These are phyloP conservation scores for Arctium lappa DNA, from an alignment of 129 eudicot species.

Conservation along the genomic window DNA sequence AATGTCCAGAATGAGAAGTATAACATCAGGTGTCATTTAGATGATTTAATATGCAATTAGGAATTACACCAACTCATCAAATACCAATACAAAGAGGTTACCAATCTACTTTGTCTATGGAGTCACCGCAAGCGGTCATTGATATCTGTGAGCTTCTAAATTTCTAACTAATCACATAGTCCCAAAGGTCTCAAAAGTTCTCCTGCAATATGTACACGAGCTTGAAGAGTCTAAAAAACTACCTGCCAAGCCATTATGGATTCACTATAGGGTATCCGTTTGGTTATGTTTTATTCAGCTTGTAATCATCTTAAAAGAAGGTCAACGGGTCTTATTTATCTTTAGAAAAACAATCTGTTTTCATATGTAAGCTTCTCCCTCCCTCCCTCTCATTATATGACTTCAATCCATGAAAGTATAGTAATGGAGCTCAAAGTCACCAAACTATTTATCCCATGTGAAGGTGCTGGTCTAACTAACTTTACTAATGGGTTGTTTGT, in stretches of 20 bases:
- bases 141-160: not conserved
- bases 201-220: not conserved
- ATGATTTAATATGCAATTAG: not conserved
- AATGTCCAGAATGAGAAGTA: not conserved
- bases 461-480: not conserved
- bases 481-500: not conserved
- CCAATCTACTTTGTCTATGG: not conserved
- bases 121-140: not conserved
- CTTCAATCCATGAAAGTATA: not conserved
- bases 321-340: not conserved
- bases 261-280: not conserved
- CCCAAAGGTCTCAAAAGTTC: not conserved
- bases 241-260: not conserved
- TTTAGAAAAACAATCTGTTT: not conserved
- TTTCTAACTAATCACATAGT: not conserved
- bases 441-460: not conserved
- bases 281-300: not conserved
- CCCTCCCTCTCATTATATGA: not conserved
- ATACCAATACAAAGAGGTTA: not conserved
- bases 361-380: not conserved
- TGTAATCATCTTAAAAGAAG: not conserved
- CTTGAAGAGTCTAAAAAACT: not conserved
- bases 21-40: not conserved
- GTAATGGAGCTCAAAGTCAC: not conserved
- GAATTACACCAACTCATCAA: not conserved